Percentiles rank a stretch among this genome's conserved stretches.
phyloP scores from a whole-genome alignment of 169 alveolate species.

The Eimeria brunetti region DNA sequence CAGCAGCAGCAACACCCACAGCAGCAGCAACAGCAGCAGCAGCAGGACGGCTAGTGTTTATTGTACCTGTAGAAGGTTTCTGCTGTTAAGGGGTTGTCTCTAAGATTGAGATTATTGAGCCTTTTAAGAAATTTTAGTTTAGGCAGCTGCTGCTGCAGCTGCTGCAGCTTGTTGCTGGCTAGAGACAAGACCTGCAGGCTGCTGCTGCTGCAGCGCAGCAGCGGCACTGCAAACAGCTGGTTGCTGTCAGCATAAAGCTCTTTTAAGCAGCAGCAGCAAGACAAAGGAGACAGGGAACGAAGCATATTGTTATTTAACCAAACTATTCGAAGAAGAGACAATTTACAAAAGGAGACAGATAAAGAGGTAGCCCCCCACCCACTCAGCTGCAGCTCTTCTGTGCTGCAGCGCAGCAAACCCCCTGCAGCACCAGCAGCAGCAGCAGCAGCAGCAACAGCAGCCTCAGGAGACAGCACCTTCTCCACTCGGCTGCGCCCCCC shows the following conservation, averaged over 20 bases:
- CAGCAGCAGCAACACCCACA: conserved; percentile 8
- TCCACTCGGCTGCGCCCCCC: too few species aligned
- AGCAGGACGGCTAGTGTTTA: not conserved
- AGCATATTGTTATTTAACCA: not conserved
- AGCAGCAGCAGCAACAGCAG: too few species aligned
- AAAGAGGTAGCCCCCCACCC: not conserved
- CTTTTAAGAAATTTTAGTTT: not conserved
- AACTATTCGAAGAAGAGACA: not conserved
- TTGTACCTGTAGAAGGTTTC: conserved; percentile 20
- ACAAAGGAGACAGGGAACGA: not conserved
- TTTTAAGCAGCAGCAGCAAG: conserved; percentile 1
- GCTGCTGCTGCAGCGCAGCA: conserved; percentile 12
- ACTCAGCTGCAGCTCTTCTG: not conserved
- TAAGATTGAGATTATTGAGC: not conserved
- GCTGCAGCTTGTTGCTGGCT: not conserved
- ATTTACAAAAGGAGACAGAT: not conserved
- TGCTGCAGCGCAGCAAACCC: too few species aligned
- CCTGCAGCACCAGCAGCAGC: not conserved
- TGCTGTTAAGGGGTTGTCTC: conserved; percentile 3
- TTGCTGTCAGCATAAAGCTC: not conserved
- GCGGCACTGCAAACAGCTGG: not conserved
- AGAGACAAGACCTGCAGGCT: not conserved
- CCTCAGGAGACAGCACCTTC: not conserved
- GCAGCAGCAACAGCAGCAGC: conserved; percentile 48
- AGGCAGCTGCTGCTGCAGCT: not conserved